Evolutionary conservation across 306 rosid species (phyloP).

Genomic region (barrel medic (Medicago truncatula)): DNA sequence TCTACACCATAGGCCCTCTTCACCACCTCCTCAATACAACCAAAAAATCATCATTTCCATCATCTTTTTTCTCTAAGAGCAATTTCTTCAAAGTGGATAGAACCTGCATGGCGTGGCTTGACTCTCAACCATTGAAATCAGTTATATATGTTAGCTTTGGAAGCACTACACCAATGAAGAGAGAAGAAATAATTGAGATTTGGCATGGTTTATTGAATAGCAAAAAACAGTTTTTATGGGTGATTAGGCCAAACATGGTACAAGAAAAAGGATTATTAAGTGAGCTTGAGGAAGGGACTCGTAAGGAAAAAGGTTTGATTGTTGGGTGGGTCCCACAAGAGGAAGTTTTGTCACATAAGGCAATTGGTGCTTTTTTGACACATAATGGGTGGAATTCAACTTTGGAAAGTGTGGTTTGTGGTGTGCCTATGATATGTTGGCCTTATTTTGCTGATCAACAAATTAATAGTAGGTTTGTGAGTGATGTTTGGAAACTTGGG

Average conservation of each 20-base stretch:
- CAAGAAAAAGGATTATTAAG: background rate
- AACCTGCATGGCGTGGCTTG: slow-evolving; percentile 63
- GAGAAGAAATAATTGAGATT: slow-evolving; percentile 46
- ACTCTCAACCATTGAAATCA: slow-evolving; percentile 46
- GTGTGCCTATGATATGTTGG: slow-evolving; percentile 53
- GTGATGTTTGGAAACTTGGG: slow-evolving; percentile 48
- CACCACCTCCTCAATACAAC: slow-evolving; percentile 43
- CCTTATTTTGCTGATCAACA: slow-evolving; percentile 46
- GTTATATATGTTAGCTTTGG: slow-evolving; percentile 69
- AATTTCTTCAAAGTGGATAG: slow-evolving; percentile 42
- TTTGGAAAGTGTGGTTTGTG: slow-evolving; percentile 44
- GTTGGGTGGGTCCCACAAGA: slow-evolving; percentile 71
- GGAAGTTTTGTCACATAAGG: slow-evolving; percentile 56
- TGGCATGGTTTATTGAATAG: slow-evolving; percentile 69
- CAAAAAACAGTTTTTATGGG: slow-evolving; percentile 60
- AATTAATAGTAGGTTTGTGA: slow-evolving; percentile 49
- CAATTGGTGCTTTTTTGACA: slow-evolving; percentile 60
- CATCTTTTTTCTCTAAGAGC: background rate
- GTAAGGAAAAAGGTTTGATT: slow-evolving; percentile 47
- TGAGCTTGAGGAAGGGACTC: slow-evolving; percentile 46
- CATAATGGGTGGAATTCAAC: slow-evolving; percentile 56
- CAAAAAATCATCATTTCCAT: background rate
- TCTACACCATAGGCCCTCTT: slow-evolving; percentile 61
- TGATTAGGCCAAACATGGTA: slow-evolving; percentile 43
- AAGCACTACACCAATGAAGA: slow-evolving; percentile 24